These are phyloP conservation scores for Boechera divaricarpa DNA, from an alignment of 345 rosid genomes.

Conservation along the genomic window DNA sequence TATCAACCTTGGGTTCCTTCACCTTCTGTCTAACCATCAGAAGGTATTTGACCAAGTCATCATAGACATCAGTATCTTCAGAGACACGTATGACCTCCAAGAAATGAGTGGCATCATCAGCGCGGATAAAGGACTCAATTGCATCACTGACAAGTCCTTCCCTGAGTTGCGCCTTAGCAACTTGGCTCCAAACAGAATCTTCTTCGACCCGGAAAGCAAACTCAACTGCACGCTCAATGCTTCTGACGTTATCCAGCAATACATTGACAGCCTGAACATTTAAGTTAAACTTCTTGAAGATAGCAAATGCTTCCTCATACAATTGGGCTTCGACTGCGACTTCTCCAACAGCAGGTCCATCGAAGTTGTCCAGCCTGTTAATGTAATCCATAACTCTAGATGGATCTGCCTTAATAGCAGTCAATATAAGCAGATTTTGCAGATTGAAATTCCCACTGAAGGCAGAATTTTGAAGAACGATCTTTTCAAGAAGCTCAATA, in stretches of 20 bases:
- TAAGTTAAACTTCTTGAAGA: slow-evolving; percentile 84
- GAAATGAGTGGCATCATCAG: slow-evolving; percentile 86
- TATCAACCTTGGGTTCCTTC: slow-evolving; percentile 92
- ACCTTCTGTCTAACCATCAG: slow-evolving; percentile 97
- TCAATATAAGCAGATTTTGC: slow-evolving; percentile 95
- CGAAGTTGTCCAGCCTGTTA: slow-evolving; percentile 94
- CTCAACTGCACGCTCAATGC: slow-evolving; percentile 90
- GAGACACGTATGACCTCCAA: slow-evolving; percentile 76
- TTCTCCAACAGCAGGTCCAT: slow-evolving; percentile 98
- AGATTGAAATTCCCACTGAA: slow-evolving; percentile 97
- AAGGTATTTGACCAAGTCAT: slow-evolving; percentile 93
- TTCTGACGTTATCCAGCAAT: slow-evolving; percentile 66
- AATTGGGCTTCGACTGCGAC: slow-evolving; percentile 93
- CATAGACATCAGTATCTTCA: slow-evolving; percentile 81
- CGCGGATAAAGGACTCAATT: slow-evolving; percentile 94
- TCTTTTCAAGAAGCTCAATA: slow-evolving; percentile 92
- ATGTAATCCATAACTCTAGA: slow-evolving; percentile 97
- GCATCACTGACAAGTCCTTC: slow-evolving; percentile 98
- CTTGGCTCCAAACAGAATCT: slow-evolving; percentile 98
- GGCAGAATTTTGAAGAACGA: slow-evolving; percentile 96
- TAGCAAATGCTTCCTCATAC: slow-evolving; percentile 84
- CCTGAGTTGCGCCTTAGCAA: slow-evolving; percentile 90
- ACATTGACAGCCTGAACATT: slow-evolving; percentile 80
- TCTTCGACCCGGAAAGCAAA: slow-evolving; percentile 98
- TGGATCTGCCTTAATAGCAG: slow-evolving; percentile 96